Evolutionary conservation across 2,329 filamentous ascomycete genomes (phyloP).

Genomic region (Paraconiothyrium brasiliense): DNA sequence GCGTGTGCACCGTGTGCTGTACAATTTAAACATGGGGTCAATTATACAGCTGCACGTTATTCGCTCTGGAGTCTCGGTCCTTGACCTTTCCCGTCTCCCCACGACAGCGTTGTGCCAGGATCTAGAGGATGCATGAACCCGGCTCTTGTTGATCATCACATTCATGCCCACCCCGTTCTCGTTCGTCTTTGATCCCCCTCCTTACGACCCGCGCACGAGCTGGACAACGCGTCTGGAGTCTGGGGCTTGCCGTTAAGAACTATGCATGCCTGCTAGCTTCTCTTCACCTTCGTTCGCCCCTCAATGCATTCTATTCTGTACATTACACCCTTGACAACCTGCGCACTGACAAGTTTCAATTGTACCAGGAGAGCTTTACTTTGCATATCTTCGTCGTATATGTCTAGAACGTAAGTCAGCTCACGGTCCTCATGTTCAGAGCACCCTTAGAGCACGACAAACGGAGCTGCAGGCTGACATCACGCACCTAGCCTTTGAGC

Average conservation of each 20-base stretch:
- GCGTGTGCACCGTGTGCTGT: constrained; percentile 34
- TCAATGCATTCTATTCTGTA: constrained; percentile 16
- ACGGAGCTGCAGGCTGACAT: constrained; percentile 11
- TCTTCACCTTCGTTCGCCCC: constrained; percentile 17
- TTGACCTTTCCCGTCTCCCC: constrained; percentile 36
- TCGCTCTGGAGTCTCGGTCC: constrained; percentile 31
- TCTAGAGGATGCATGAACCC: constrained; percentile 38
- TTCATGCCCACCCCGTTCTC: constrained; percentile 42
- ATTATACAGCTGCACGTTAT: constrained; percentile 35
- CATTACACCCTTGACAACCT: constrained; percentile 8
- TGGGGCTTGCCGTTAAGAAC: constrained; percentile 20
- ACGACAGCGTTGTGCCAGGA: constrained; percentile 37
- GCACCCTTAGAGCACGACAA: constrained; percentile 4
- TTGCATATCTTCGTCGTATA: constrained; percentile 21
- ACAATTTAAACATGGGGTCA: constrained; percentile 43
- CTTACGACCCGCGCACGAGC: constrained; percentile 35
- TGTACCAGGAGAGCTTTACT: constrained; percentile 14
- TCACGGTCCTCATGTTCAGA: constrained; percentile 14
- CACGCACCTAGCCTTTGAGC: constrained; percentile 9
- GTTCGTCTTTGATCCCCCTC: constrained; percentile 30
- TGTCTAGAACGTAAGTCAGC: constrained; percentile 24
- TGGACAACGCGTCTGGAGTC: constrained; percentile 35
- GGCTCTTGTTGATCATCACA: constrained; percentile 36
- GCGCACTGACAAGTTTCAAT: constrained; percentile 20
- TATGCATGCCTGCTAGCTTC: constrained; percentile 21